Evolutionary conservation across 2,329 filamentous ascomycete species (phyloP), one percentile per base, ranked within the genome.

Genomic region (Daldinia sp.): DNA sequence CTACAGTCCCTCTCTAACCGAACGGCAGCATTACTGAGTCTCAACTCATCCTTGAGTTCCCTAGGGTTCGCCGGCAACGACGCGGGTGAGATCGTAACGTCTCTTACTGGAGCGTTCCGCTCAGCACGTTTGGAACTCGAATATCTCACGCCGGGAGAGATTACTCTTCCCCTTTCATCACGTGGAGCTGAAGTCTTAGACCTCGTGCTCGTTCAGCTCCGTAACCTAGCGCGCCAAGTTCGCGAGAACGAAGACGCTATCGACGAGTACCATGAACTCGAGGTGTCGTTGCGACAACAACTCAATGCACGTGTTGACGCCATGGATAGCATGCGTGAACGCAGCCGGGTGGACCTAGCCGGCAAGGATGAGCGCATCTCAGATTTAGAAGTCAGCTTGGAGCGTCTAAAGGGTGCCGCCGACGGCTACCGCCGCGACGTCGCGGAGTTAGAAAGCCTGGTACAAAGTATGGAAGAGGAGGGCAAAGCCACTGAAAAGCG

Each of bases 71-170:
- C 79, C 0, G 83, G 85, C 0, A 68, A 72, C 6, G 84, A 87
- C 66, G 82, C 84, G 0, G 62, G 78, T n/a, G 83, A 84, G n/a
- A 82, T 86, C 63, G 74, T 90, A 6, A 68, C 79, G 1, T 81
- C 83, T 0, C 81, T 90, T 12, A 76, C 81, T 0, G 69, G 80
- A 1, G 82, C 84, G 1, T 86, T 90, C 78, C 85, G 88, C 20
- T 77, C 84, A 1, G 88, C 88, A 1, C 84, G 88, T 1, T 79
- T 90, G 0, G 88, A 90, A 71, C 83, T 90, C 2, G 88, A 90
- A 75, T 89, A 89, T 73, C 81, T 90, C 20, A 86, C 84, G 0
- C 88, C 88, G 0, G 88, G 88, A 5, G 88, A 90, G 74, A 79
- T 85, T n/a, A 73, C 82, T 0, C 81, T 88, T 0, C 86, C 87